Conservation (phyloP, 371 early-diverging fungal genomes). For the Dinochytrium kinnereticum region DNA sequence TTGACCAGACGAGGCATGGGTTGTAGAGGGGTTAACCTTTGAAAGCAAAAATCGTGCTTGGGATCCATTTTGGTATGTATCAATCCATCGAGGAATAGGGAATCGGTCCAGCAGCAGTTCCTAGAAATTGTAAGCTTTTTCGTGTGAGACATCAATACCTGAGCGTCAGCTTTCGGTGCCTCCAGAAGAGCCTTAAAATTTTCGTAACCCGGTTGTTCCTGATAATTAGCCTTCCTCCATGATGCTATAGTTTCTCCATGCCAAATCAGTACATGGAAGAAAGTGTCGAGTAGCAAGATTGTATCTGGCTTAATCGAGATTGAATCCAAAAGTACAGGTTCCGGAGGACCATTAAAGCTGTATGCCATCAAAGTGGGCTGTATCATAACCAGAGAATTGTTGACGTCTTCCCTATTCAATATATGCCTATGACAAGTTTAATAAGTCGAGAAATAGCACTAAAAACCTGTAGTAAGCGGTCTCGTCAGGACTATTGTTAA, state of each 20-base stretch:
- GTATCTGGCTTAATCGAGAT: conserved; percentile 95
- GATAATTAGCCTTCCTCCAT: conserved; percentile 94
- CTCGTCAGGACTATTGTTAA: conserved; percentile 99
- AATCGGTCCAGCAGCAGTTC: conserved; percentile 93
- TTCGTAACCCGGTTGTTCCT: conserved; percentile 89
- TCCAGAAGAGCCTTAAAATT: conserved; percentile 94
- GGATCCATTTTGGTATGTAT: conserved; percentile 96
- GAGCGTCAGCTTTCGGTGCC: conserved; percentile 87
- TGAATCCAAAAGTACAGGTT: conserved; percentile 97
- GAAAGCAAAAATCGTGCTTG: conserved; percentile 99
- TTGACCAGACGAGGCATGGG: conserved; percentile 73
- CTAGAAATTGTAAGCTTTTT: conserved; percentile 40
- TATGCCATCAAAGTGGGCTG: conserved; percentile 98
- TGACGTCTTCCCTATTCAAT: conserved; percentile 92
- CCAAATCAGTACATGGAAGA: conserved; percentile 97
- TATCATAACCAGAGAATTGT: conserved; percentile 98
- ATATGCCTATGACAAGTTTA: conserved; percentile 68
- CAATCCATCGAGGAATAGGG: conserved; percentile 99
- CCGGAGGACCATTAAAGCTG: conserved; percentile 85
- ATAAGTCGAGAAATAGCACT: conserved; percentile 14
- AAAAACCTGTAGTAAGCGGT: conserved; percentile 91
- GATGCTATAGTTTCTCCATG: conserved; percentile 90
- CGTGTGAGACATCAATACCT: conserved; percentile 44
- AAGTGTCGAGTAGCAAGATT: conserved; percentile 97
- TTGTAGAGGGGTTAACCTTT: conserved; percentile 99